phyloP scores from a whole-genome alignment of 2,329 filamentous ascomycete genomes.

The Ramularia endophylla region DNA sequence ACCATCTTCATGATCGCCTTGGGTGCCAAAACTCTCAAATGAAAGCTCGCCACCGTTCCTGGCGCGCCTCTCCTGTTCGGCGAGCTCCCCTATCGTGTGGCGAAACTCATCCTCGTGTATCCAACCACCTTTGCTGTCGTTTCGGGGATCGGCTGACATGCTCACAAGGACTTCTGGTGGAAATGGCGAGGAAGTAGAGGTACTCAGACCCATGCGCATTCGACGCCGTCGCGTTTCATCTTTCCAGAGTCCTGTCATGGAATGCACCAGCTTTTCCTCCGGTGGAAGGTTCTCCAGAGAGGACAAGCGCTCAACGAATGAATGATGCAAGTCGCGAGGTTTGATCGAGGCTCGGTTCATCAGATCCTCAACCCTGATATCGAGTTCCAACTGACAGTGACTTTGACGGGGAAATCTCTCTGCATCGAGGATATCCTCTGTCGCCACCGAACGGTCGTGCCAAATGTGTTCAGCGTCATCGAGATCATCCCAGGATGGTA shows the following conservation, averaged over 20 bases:
- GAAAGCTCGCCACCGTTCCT: conserved; percentile 39
- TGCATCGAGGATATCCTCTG: conserved; percentile 55
- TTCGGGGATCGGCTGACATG: conserved; percentile 77
- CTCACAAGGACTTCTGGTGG: conserved; percentile 74
- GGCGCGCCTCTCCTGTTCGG: conserved; percentile 56
- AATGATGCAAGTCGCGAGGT: conserved; percentile 75
- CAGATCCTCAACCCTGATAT: conserved; percentile 84
- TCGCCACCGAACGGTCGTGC: conserved; percentile 68
- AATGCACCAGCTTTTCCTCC: conserved; percentile 80
- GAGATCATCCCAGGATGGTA: conserved; percentile 65
- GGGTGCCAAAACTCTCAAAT: conserved; percentile 62
- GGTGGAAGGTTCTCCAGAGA: conserved; percentile 48
- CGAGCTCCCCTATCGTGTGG: conserved; percentile 57
- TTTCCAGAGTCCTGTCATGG: conserved; percentile 89
- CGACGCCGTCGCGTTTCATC: conserved; percentile 80
- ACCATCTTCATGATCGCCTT: conserved; percentile 46
- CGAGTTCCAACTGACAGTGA: conserved; percentile 83
- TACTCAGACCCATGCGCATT: conserved; percentile 58
- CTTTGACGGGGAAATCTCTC: conserved; percentile 67
- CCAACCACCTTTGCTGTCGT: conserved; percentile 72
- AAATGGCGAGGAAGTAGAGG: conserved; percentile 68
- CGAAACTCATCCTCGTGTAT: conserved; percentile 84
- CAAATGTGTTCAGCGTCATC: conserved; percentile 61
- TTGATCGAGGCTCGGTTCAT: conserved; percentile 71
- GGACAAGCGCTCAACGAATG: conserved; percentile 68